These are phyloP conservation scores for Candida maris DNA, from an alignment of 805 yeast species.

Conservation along the genomic window DNA sequence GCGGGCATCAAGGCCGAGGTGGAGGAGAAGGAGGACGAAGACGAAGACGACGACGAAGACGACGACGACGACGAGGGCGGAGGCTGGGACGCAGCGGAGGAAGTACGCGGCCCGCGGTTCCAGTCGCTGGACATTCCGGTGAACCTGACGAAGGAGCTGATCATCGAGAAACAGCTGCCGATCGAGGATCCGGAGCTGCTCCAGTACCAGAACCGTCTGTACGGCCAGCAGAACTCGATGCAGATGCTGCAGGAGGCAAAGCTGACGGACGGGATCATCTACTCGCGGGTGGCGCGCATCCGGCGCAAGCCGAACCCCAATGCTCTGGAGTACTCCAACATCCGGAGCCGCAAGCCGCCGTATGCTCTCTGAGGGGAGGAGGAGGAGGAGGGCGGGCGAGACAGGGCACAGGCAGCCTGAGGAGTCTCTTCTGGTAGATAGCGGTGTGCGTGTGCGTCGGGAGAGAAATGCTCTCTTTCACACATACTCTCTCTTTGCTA, in stretches of 20 bases:
- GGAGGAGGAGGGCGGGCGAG: too few relatives aligned
- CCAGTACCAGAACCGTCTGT: constrained; percentile 29
- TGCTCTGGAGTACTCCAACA: constrained; percentile 41
- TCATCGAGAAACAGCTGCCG: constrained; percentile 28
- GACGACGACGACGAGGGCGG: constrained; percentile 9
- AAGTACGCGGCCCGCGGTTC: constrained; percentile 14
- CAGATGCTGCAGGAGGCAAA: constrained; percentile 26
- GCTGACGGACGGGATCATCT: constrained; percentile 27
- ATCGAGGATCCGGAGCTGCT: constrained; percentile 37
- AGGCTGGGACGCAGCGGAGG: constrained; percentile 10
- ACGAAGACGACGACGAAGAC: constrained; percentile 10
- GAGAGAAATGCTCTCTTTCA: too few relatives aligned
- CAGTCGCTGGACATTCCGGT: constrained; percentile 17
- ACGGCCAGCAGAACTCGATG: constrained; percentile 22
- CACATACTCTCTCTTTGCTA: too few relatives aligned
- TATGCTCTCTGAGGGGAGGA: constrained; percentile 29
- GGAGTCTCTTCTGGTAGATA: too few relatives aligned
- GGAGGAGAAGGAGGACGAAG: constrained; percentile 5
- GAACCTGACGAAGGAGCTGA: constrained; percentile 22
- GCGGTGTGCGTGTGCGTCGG: too few relatives aligned
- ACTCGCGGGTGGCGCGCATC: constrained; percentile 39
- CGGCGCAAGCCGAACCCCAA: constrained; percentile 48
- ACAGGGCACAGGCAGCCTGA: too few relatives aligned
- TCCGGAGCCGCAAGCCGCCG: constrained; percentile 43
- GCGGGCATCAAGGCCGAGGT: too few relatives aligned